phyloP scores from a whole-genome alignment of 2,329 filamentous ascomycete species.

The Xylaria sp. region DNA sequence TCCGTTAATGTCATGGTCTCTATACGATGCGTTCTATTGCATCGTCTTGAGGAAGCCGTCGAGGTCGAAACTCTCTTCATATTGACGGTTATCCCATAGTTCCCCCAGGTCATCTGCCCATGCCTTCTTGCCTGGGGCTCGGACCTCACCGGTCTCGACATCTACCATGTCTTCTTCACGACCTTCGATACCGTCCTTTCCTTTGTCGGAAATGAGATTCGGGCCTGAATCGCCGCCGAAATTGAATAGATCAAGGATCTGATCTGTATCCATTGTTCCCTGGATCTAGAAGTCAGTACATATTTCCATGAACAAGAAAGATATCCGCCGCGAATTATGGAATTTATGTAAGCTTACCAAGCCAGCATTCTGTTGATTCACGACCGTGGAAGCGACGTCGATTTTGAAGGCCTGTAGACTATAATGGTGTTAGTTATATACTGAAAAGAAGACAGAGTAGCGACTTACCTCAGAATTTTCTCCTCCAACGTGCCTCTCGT shows the following conservation, averaged over 20 bases:
- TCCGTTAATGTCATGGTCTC: background rate
- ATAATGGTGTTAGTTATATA: conserved; percentile 32
- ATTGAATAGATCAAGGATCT: conserved; percentile 96
- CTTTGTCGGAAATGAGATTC: conserved; percentile 70
- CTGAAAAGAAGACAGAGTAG: conserved; percentile 1
- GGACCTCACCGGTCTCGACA: conserved; percentile 88
- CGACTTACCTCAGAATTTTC: conserved; percentile 82
- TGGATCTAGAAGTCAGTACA: conserved; percentile 44
- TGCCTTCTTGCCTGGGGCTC: conserved; percentile 94
- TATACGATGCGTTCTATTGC: conserved; percentile 48
- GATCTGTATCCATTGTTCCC: conserved; percentile 94
- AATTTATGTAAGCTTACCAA: conserved; percentile 55
- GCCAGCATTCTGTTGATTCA: conserved; percentile 98
- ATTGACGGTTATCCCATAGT: conserved; percentile 96
- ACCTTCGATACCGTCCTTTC: conserved; percentile 67
- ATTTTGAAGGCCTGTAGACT: conserved; percentile 98
- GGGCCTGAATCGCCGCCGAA: conserved; percentile 84
- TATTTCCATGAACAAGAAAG: background rate
- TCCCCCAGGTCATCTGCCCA: conserved; percentile 96
- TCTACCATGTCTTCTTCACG: conserved; percentile 90
- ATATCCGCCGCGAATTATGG: background rate
- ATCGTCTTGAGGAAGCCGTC: conserved; percentile 96
- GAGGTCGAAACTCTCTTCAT: conserved; percentile 97
- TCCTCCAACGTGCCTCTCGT: conserved; percentile 96
- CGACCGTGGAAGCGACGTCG: conserved; percentile 95